Evolutionary conservation across 176 grass and related monocot genomes (phyloP).

Genomic region (Oryza australiensis): DNA sequence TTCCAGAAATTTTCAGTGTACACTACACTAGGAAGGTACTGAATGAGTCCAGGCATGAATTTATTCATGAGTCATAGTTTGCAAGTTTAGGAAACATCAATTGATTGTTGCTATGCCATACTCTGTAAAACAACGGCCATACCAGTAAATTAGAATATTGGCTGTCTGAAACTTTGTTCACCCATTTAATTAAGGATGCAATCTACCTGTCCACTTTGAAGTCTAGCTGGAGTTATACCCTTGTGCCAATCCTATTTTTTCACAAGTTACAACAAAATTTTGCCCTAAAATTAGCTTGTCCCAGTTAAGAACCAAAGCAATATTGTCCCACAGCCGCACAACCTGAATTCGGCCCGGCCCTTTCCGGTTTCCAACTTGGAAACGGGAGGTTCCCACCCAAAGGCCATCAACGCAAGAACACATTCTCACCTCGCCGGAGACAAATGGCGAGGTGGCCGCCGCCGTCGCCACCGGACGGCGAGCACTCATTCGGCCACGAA

Average conservation of each 20-base stretch:
- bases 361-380: conserved; percentile 51
- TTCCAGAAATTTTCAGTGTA: conserved; percentile 13
- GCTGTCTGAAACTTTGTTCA: background rate
- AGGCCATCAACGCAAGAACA: conserved; percentile 13
- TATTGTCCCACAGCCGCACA: conserved; percentile 41
- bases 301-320: conserved; percentile 40
- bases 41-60: background rate
- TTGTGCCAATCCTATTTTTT: conserved; percentile 21
- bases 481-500: conserved; percentile 29
- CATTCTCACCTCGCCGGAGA: conserved; percentile 23
- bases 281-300: conserved; percentile 53
- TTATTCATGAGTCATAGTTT: background rate
- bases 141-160: conserved; percentile 28
- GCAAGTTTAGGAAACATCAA: background rate
- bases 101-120: conserved; percentile 4
- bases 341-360: conserved; percentile 21
- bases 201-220: background rate
- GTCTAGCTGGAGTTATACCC: conserved; percentile 3
- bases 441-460: conserved; percentile 62
- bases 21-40: conserved; percentile 25
- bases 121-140: conserved; percentile 20
- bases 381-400: conserved; percentile 34
- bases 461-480: conserved; percentile 23
- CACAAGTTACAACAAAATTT: background rate
- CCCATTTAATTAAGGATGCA: background rate